Evolutionary conservation across 2,329 filamentous ascomycete species (phyloP).

Genomic region (Penicillium palitans): DNA sequence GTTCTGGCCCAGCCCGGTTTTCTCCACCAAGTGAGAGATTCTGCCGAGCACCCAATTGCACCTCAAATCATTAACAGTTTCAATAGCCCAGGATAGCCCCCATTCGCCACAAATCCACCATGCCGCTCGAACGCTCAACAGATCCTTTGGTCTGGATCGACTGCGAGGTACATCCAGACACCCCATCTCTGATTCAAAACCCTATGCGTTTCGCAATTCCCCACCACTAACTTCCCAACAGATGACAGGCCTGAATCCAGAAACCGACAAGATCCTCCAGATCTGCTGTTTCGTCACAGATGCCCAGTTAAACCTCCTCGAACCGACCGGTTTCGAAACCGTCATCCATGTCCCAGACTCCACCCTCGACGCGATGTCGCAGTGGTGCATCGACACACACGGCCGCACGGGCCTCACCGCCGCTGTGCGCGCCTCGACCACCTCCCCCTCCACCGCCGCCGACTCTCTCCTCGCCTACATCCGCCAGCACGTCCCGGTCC

Average conservation of each 20-base stretch:
- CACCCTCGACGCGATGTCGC: conserved; percentile 75
- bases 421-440: conserved; percentile 70
- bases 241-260: conserved; percentile 88
- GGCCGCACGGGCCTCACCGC: conserved; percentile 76
- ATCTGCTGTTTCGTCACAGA: conserved; percentile 92
- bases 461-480: conserved; percentile 75
- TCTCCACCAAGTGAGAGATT: conserved; percentile 26
- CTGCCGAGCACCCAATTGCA: conserved; percentile 10
- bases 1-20: conserved; percentile 23
- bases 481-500: conserved; percentile 66
- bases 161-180: conserved; percentile 56
- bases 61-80: conserved; percentile 13
- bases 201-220: neutral
- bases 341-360: conserved; percentile 72
- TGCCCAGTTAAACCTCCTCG: conserved; percentile 71
- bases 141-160: conserved; percentile 86
- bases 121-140: conserved; percentile 52
- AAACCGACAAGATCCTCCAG: conserved; percentile 82
- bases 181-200: neutral
- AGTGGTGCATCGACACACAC: conserved; percentile 86
- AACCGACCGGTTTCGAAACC: conserved; percentile 74
- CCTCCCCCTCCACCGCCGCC: conserved; percentile 71
- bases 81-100: conserved; percentile 2
- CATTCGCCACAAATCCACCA: conserved; percentile 23
- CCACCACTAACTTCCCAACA: conserved; percentile 39